Conservation (phyloP, 2,329 filamentous ascomycete species). For the Fusarium gaditjirri region DNA sequence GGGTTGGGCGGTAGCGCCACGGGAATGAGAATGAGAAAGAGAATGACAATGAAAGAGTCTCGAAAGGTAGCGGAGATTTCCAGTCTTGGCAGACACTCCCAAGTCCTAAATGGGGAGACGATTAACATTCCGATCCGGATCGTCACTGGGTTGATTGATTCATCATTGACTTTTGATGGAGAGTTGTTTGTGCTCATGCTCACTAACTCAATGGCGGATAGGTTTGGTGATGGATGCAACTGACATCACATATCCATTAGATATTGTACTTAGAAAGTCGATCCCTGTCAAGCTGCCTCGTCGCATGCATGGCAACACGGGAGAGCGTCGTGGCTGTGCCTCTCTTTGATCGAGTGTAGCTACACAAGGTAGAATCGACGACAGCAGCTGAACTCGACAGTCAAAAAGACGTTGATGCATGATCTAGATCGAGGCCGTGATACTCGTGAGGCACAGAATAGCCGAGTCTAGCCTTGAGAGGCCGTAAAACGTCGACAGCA, state of each 20-base stretch:
- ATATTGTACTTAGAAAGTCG: no score
- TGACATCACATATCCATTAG: constrained; percentile 32
- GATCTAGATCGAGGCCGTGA: constrained; percentile 7
- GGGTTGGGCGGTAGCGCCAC: constrained; percentile 27
- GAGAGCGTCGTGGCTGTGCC: constrained; percentile 34
- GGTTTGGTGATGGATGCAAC: constrained; percentile 14
- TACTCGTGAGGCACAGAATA: constrained; percentile 6
- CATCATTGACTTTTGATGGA: constrained; percentile 12
- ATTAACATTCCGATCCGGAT: constrained; percentile 37
- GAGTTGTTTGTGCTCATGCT: background rate
- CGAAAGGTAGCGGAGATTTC: constrained; percentile 8
- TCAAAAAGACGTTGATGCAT: constrained; percentile 1
- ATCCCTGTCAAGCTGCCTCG: constrained; percentile 37
- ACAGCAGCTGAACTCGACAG: constrained; percentile 22
- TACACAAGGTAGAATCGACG: constrained; percentile 16
- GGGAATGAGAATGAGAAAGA: background rate
- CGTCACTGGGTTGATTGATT: constrained; percentile 24
- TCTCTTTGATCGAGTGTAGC: constrained; percentile 1
- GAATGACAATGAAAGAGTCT: constrained; percentile 2
- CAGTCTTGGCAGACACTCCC: constrained; percentile 9
- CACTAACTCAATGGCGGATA: background rate
- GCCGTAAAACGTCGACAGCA: background rate
- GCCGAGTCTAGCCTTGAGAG: constrained; percentile 15
- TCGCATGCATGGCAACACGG: constrained; percentile 4
- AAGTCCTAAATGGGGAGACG: constrained; percentile 15